These are phyloP conservation scores for Lasiodiplodia citricola DNA, from an alignment of 2,329 filamentous ascomycete genomes.

Conservation along the genomic window DNA sequence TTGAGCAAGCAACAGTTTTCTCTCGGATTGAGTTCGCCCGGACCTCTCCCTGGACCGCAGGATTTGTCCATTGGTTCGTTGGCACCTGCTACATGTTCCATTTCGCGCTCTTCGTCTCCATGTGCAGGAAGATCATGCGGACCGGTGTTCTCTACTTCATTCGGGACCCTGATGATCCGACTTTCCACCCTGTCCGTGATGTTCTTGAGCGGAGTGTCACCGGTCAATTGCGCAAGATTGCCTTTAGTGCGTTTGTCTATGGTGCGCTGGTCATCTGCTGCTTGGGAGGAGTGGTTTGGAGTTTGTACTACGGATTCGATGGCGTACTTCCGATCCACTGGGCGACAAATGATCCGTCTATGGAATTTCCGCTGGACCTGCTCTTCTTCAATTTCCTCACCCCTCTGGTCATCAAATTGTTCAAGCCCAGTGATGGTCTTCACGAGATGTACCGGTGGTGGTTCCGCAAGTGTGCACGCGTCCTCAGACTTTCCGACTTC, in stretches of 20 bases:
- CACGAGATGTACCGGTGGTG: conserved; percentile 93
- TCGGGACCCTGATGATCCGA: conserved; percentile 95
- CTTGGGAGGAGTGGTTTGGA: conserved; percentile 94
- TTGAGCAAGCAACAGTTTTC: conserved; percentile 77
- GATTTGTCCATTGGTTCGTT: conserved; percentile 98
- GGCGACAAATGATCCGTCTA: conserved; percentile 86
- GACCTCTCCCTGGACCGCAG: conserved; percentile 81
- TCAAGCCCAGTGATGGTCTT: conserved; percentile 83
- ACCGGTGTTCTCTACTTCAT: conserved; percentile 97
- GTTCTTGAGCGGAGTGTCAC: conserved; percentile 91
- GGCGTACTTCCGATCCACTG: conserved; percentile 89
- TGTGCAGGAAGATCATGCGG: conserved; percentile 98
- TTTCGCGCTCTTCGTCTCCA: conserved; percentile 96
- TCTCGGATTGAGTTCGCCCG: conserved; percentile 80
- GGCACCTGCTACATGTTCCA: conserved; percentile 99
- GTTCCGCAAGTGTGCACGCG: conserved; percentile 85
- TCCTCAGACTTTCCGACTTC: conserved; percentile 85
- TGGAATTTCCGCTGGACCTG: conserved; percentile 93
- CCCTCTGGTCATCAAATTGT: conserved; percentile 81
- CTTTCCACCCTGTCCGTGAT: conserved; percentile 96
- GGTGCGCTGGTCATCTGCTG: conserved; percentile 91
- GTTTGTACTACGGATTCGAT: conserved; percentile 70
- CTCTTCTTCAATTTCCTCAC: conserved; percentile 97
- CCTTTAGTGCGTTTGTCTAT: conserved; percentile 95
- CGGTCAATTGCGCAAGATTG: conserved; percentile 93